Evolutionary conservation across 2,329 filamentous ascomycete species (phyloP).

Genomic region (Tolypocladium album): DNA sequence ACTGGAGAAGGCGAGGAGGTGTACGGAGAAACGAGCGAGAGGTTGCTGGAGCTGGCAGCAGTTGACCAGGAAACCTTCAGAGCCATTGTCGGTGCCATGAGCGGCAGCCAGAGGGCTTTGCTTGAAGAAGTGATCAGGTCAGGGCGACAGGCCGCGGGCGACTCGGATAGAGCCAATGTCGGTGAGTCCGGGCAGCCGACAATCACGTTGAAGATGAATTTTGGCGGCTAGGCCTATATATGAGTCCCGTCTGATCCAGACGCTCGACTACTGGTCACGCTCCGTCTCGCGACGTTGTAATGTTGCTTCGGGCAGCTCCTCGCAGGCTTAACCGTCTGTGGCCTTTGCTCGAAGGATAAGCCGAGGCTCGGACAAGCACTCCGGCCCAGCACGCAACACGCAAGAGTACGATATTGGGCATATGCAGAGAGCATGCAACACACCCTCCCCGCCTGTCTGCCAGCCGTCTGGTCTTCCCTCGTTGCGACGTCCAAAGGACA

Average conservation of each 20-base stretch:
- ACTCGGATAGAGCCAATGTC: conserved; percentile 25
- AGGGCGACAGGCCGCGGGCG: conserved; percentile 38
- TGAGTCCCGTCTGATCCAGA: too few relatives aligned
- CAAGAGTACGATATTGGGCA: not conserved
- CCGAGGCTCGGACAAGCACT: not conserved
- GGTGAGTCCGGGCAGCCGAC: conserved; percentile 53
- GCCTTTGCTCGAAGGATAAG: not conserved
- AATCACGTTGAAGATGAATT: conserved; percentile 93
- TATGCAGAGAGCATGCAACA: not conserved
- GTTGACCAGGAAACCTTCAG: conserved; percentile 65
- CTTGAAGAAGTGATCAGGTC: conserved; percentile 73
- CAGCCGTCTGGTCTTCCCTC: not conserved
- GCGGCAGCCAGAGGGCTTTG: conserved; percentile 57
- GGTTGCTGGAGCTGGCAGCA: conserved; percentile 72
- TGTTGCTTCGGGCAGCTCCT: not conserved
- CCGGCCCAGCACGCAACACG: not conserved
- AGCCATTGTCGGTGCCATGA: conserved; percentile 61
- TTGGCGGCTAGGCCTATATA: conserved; percentile 37
- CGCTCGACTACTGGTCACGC: not conserved
- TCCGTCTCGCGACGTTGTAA: not conserved
- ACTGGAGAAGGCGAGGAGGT: conserved; percentile 48
- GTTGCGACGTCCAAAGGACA: too few relatives aligned
- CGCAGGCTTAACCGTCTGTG: not conserved
- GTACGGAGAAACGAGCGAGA: conserved; percentile 63
- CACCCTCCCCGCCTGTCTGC: not conserved